Base-by-base conservation (phyloP, 768 basidiomycete genomes). In the Aureoboletus auriporus region DNA sequence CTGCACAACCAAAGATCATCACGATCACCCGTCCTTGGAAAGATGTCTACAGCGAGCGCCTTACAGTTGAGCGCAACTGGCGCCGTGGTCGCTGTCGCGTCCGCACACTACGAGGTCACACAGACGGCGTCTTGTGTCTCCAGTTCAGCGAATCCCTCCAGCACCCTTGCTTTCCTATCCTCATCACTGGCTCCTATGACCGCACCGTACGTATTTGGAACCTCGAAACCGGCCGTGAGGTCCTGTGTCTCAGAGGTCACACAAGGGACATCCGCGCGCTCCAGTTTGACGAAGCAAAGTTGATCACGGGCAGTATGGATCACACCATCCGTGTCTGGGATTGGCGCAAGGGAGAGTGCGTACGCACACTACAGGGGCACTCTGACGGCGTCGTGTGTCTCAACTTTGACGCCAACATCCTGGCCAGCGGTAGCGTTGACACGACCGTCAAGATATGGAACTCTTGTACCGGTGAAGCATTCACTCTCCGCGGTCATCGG, bases 111-210 rank as follows among this genome's bases (percentile, higher is more conserved):
- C 84, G 87, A 58, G 96, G 96, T 6, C 96, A 99, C 69, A 86
- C 90, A 7, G 91, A 98, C 60, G 91, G 93, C 52, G 83, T 99
- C 60, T 94, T 97, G 89, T 98, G 95, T 65, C 78, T 99, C 5
- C 96, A 99, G 62, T 94, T 93, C 65, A 84, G 77, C 63, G 95
- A 96, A 65, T 83, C 83, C 6, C 74, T 95, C 9, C 71, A 79
- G 2, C 85, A 92, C 64, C 88, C 91, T 8, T 74, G 82, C 8
- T 96, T 93, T 61, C 93, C 95, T 6, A 83, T 99, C 53, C 84
- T 99, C 46, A 93, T 99, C 74, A 95, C 96, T 2, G 96, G 96
- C 26, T 96, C 93, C 2, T 98, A 96, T 68, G 96, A 99, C 62
- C 84, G 89, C 58, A 96, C 93, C 4, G 83, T 85, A 5, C 83